phyloP scores from a whole-genome alignment of 225 moss, liverwort and hornwort genomes.

The Marchantia polymorpha region DNA sequence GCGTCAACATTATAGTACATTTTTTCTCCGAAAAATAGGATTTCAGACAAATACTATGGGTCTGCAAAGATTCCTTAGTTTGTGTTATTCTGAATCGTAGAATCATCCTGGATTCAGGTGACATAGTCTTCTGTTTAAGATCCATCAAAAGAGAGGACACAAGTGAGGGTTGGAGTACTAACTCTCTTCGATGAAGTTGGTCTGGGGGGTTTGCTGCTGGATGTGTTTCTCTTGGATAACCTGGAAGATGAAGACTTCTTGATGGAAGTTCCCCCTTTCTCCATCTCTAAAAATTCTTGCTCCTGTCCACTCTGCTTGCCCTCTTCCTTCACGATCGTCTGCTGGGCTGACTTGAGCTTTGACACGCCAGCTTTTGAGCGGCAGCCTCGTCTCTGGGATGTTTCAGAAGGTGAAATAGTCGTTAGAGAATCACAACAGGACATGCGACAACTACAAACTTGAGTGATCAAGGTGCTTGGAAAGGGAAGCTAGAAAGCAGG shows the following conservation, averaged over 20 bases:
- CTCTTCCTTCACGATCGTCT: neutral
- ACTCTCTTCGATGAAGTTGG: slow-evolving; percentile 13
- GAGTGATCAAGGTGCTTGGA: neutral
- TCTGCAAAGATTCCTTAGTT: too few species aligned
- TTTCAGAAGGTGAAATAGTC: neutral
- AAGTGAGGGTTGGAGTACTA: neutral
- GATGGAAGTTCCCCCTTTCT: slow-evolving; percentile 13
- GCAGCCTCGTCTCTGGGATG: slow-evolving; percentile 5
- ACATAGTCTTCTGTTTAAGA: too few species aligned
- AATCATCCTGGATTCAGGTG: too few species aligned
- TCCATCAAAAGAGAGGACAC: too few species aligned
- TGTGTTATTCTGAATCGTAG: too few species aligned
- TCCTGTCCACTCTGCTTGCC: slow-evolving; percentile 16
- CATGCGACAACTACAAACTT: neutral
- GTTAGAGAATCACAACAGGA: neutral
- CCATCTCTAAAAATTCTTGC: neutral
- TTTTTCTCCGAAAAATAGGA: too few species aligned
- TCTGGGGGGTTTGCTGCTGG: slow-evolving; percentile 6
- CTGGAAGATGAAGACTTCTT: neutral
- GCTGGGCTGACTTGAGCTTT: slow-evolving; percentile 9
- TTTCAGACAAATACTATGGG: too few species aligned
- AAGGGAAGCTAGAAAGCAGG: neutral
- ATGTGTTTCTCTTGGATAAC: neutral
- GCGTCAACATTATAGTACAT: neutral
- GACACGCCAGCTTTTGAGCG: neutral